Conservation (phyloP, 1,139 yeast genomes). For the Pneumocystis murina region DNA sequence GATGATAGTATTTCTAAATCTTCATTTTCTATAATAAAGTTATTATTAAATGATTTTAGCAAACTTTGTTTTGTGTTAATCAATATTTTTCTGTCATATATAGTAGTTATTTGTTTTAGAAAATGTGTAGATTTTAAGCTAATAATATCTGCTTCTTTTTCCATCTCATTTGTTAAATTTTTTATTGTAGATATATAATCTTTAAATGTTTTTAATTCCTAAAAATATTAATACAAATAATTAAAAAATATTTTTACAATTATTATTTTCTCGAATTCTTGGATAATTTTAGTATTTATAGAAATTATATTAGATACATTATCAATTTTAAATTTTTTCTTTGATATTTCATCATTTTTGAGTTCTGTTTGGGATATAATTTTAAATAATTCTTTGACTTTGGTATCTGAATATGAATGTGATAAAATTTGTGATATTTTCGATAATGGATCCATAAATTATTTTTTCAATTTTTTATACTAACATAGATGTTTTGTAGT, state of each 20-base stretch:
- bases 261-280: slow-evolving; percentile 1
- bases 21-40: slow-evolving; percentile 54
- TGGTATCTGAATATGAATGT: not conserved
- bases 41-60: slow-evolving; percentile 42
- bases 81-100: not conserved
- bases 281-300: not conserved
- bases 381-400: not conserved
- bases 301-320: not conserved
- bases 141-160: not conserved
- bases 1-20: slow-evolving; percentile 35
- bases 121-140: not conserved
- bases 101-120: not conserved
- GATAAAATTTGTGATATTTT: not conserved
- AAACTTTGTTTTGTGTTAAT: slow-evolving; percentile 36
- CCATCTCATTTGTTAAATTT: not conserved
- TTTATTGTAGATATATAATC: not conserved
- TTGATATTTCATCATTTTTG: not conserved
- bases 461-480: not conserved
- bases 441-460: not conserved
- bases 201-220: not conserved
- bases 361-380: not conserved
- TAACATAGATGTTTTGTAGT: not conserved
- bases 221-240: not conserved
- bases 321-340: not conserved
- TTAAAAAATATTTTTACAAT: not conserved